Conservation (phyloP, 2,329 filamentous ascomycete genomes). For the Pseudogymnoascus sp. region DNA sequence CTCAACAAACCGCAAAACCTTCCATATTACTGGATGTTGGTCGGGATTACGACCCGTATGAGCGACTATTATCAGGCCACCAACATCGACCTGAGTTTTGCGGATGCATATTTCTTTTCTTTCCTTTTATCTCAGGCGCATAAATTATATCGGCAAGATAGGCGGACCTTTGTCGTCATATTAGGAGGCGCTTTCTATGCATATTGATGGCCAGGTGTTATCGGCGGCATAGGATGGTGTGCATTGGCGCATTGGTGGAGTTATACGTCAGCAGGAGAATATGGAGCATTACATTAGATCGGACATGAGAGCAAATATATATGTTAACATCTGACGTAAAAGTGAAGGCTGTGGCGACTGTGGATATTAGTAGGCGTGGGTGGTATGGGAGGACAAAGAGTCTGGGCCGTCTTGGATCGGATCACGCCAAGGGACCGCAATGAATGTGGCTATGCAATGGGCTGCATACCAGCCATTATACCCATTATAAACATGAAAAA, state of each 20-base stretch:
- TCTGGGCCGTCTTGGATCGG: not conserved
- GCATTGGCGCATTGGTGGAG: conserved; percentile 1
- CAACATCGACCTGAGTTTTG: not conserved
- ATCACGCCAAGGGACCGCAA: not conserved
- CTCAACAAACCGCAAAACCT: not conserved
- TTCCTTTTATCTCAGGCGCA: not conserved
- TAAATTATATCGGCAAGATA: conserved; percentile 7
- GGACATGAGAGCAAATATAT: not conserved
- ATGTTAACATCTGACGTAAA: conserved; percentile 2
- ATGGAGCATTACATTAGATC: conserved; percentile 8
- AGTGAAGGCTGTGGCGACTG: not conserved
- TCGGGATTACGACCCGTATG: not conserved
- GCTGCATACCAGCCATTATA: not conserved
- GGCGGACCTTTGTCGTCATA: not conserved
- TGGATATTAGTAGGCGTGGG: not conserved
- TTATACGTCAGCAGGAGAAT: conserved; percentile 4
- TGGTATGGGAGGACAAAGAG: not conserved
- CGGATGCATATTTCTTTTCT: not conserved
- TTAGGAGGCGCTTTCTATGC: not conserved
- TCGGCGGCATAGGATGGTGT: conserved; percentile 3
- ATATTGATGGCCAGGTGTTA: conserved; percentile 8
- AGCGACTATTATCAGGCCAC: not conserved
- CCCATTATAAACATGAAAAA: not conserved
- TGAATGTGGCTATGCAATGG: not conserved
- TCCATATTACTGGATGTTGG: not conserved